phyloP scores from a whole-genome alignment of 495 filamentous ascomycete genomes.

The Cercophora sp. region DNA sequence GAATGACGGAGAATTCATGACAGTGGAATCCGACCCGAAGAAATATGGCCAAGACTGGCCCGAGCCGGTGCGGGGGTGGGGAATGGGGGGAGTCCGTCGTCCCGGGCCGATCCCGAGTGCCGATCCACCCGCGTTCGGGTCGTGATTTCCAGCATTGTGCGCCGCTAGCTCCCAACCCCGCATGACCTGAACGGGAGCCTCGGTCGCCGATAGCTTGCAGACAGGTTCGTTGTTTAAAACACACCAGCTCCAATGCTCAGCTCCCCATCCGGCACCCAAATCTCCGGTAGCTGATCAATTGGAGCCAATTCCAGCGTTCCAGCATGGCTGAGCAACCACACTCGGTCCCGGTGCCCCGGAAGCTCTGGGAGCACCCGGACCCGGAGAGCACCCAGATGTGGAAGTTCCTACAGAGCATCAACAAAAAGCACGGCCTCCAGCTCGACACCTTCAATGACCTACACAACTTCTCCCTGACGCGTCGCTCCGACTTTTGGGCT shows the following conservation, averaged over 20 bases:
- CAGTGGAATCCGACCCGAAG: too few species aligned
- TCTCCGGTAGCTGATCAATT: too few species aligned
- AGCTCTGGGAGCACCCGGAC: constrained; percentile 54
- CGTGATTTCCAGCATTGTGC: neutral
- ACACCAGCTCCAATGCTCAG: too few species aligned
- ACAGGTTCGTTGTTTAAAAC: too few species aligned
- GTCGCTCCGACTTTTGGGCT: constrained; percentile 63
- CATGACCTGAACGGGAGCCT: too few species aligned
- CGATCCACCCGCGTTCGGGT: neutral
- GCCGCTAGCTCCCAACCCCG: too few species aligned
- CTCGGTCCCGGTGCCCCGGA: constrained; percentile 33
- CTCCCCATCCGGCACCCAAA: too few species aligned
- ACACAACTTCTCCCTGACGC: constrained; percentile 57
- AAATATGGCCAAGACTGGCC: neutral
- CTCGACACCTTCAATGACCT: constrained; percentile 61
- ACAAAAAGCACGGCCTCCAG: constrained; percentile 36
- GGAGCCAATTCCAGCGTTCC: too few species aligned
- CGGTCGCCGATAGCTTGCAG: too few species aligned
- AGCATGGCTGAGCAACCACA: neutral
- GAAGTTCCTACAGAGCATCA: constrained; percentile 47
- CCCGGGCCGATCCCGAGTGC: constrained; percentile 9
- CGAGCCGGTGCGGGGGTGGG: neutral
- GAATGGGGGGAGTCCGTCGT: neutral
- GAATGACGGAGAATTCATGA: too few species aligned
- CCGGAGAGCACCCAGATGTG: constrained; percentile 51